Evolutionary conservation across 2,329 filamentous ascomycete genomes (phyloP).

Genomic region (Monilinia vaccinii-corymbosi): DNA sequence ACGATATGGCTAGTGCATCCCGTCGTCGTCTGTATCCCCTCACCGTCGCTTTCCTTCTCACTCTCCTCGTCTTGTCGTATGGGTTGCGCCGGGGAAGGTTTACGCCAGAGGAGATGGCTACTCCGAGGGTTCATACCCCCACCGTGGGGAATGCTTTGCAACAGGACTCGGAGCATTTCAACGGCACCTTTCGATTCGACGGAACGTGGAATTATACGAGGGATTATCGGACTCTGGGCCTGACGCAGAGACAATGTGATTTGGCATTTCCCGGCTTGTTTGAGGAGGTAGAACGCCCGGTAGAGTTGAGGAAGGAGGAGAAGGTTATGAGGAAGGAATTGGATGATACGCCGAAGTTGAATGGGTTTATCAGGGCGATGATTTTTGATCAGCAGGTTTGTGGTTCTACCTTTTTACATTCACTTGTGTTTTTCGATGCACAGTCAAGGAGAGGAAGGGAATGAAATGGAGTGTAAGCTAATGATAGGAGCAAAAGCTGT

Average conservation of each 20-base stretch:
- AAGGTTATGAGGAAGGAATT: conserved; percentile 1
- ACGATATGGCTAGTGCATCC: background rate
- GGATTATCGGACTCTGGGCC: conserved; percentile 4
- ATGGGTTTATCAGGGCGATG: conserved; percentile 7
- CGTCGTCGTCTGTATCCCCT: background rate
- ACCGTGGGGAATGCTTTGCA: background rate
- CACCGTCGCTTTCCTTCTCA: background rate
- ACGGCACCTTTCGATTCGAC: background rate
- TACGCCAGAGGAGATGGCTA: background rate
- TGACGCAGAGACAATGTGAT: conserved; percentile 11
- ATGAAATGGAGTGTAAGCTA: background rate
- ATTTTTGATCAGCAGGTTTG: conserved; percentile 9
- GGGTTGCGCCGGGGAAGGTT: background rate
- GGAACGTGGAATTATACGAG: conserved; percentile 4
- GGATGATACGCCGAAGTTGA: conserved; percentile 5
- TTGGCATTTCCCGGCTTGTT: conserved; percentile 12
- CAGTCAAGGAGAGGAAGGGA: background rate
- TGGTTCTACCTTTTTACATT: conserved; percentile 16
- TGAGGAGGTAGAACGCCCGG: conserved; percentile 13
- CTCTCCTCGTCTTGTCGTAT: background rate
- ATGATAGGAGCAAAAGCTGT: background rate
- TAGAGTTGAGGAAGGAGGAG: background rate
- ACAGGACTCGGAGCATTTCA: background rate
- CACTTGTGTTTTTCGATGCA: background rate
- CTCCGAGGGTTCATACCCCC: background rate